These are phyloP conservation scores for Akanthomyces dipterigenus DNA, from an alignment of 2,329 filamentous ascomycete species.

Conservation along the genomic window DNA sequence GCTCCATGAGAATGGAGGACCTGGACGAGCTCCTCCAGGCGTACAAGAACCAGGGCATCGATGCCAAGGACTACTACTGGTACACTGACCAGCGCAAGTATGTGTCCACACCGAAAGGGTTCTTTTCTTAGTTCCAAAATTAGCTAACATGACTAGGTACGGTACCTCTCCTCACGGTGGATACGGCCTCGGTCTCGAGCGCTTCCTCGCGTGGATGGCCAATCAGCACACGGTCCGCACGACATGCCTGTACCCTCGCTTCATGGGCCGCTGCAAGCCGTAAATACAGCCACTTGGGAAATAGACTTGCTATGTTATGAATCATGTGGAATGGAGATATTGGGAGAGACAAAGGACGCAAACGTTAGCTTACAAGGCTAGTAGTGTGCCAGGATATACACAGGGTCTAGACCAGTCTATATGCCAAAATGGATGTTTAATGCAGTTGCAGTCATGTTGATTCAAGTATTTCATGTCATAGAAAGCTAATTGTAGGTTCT, in stretches of 20 bases:
- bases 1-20: conserved; percentile 91
- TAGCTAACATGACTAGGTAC: conserved; percentile 49
- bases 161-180: conserved; percentile 88
- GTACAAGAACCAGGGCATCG: conserved; percentile 81
- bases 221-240: conserved; percentile 59
- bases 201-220: conserved; percentile 59
- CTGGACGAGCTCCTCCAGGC: conserved; percentile 84
- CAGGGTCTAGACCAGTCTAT: not conserved
- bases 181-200: conserved; percentile 87
- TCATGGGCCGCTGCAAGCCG: conserved; percentile 75
- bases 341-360: not conserved
- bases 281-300: conserved; percentile 31
- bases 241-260: conserved; percentile 70
- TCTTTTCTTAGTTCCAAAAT: not conserved
- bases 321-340: not conserved
- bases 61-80: conserved; percentile 88
- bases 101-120: conserved; percentile 30
- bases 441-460: not conserved
- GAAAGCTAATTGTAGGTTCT: not conserved
- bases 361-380: not conserved
- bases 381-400: not conserved
- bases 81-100: conserved; percentile 96
- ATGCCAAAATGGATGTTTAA: not conserved
- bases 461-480: not conserved
- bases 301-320: conserved; percentile 15